Evolutionary conservation across 2,329 filamentous ascomycete species (phyloP).

Genomic region (Saccharata proteae): DNA sequence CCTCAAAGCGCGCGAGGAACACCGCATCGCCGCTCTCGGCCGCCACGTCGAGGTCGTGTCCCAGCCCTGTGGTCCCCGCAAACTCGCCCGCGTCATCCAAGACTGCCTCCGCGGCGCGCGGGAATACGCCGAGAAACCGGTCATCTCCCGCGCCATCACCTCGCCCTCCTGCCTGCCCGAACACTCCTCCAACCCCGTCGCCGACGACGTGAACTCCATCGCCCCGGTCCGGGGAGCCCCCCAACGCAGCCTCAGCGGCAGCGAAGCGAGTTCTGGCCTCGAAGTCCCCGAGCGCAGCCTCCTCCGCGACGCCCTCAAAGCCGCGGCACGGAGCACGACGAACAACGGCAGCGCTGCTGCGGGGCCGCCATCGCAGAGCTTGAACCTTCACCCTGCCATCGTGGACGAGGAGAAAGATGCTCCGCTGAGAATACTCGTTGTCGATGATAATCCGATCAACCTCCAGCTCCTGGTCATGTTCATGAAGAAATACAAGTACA

Average conservation of each 20-base stretch:
- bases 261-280: constrained; percentile 1
- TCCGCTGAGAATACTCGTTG: constrained; percentile 19
- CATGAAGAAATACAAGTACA: constrained; percentile 22
- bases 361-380: too few species aligned
- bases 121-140: neutral
- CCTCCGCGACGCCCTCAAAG: constrained; percentile 3
- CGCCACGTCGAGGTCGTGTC: constrained; percentile 5
- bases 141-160: constrained; percentile 1
- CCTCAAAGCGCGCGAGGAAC: constrained; percentile 4
- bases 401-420: too few species aligned
- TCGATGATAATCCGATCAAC: constrained; percentile 30
- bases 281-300: constrained; percentile 5
- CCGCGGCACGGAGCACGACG: too few species aligned
- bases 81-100: constrained; percentile 4
- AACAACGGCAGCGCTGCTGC: too few species aligned
- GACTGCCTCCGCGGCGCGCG: neutral
- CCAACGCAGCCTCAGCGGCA: constrained; percentile 4
- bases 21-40: constrained; percentile 6
- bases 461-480: constrained; percentile 25
- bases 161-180: constrained; percentile 4
- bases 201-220: neutral
- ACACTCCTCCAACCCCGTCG: neutral
- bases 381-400: too few species aligned
- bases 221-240: neutral
- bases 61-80: constrained; percentile 8